Conservation (phyloP, 495 filamentous ascomycete species). For the Xylaria cubensis region DNA sequence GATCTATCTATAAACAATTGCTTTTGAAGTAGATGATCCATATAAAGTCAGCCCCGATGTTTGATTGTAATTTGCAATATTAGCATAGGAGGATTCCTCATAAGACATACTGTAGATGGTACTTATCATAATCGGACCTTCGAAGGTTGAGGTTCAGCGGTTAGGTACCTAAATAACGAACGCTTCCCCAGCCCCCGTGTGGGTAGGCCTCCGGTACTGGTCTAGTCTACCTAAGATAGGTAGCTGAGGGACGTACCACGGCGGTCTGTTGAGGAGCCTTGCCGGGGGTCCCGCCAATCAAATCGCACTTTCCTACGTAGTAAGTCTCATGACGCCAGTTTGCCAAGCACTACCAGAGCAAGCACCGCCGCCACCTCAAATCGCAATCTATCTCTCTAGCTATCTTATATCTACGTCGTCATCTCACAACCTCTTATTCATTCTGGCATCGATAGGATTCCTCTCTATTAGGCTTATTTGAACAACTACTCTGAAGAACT, state of each 20-base stretch:
- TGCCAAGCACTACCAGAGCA: constrained; percentile 16
- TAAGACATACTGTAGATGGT: no score
- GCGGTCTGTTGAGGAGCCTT: constrained; percentile 9
- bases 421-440: not conserved
- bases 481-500: no score
- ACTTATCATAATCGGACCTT: no score
- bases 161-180: not conserved
- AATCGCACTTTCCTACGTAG: not conserved
- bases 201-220: not conserved
- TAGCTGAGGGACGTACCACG: not conserved
- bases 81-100: not conserved
- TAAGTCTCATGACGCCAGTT: constrained; percentile 29
- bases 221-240: not conserved
- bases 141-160: not conserved
- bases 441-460: not conserved
- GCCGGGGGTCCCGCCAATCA: constrained; percentile 33
- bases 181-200: not conserved
- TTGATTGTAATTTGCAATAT: not conserved
- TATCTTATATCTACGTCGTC: not conserved
- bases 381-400: not conserved
- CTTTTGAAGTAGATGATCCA: not conserved
- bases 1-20: not conserved
- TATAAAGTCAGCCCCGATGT: not conserved
- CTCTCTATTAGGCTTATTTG: not conserved
- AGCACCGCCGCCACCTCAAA: constrained; percentile 2